Percentiles rank a stretch among this genome's conserved stretches.
Evolutionary conservation across 129 eudicot species (phyloP).

Genomic region (Flaveria trinervia): DNA sequence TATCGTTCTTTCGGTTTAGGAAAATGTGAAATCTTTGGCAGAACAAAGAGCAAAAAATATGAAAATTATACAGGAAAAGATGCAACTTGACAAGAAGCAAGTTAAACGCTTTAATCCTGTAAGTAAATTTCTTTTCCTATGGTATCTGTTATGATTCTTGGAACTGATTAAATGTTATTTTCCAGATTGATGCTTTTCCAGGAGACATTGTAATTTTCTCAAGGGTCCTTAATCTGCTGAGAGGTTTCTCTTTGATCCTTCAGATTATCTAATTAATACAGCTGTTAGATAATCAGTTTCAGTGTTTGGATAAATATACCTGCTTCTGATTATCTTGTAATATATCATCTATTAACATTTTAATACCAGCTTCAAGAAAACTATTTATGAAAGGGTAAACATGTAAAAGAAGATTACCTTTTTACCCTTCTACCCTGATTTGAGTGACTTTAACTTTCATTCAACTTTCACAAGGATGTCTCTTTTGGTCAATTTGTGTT

Average conservation of each 20-base stretch:
- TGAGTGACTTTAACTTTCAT: constrained; percentile 1
- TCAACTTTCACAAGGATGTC: neutral
- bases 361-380: neutral
- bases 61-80: constrained; percentile 74
- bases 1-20: constrained; percentile 42
- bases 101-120: constrained; percentile 90
- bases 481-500: neutral
- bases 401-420: neutral
- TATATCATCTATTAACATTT: neutral
- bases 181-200: constrained; percentile 98
- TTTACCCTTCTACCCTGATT: neutral
- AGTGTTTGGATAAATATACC: constrained; percentile 4
- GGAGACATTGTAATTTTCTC: constrained; percentile 93
- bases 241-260: constrained; percentile 55
- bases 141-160: neutral
- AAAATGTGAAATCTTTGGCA: constrained; percentile 64
- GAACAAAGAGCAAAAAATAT: constrained; percentile 73
- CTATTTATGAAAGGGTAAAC: neutral
- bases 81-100: constrained; percentile 85
- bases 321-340: neutral
- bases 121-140: constrained; percentile 29
- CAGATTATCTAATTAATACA: neutral
- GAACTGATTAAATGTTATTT: constrained; percentile 27
- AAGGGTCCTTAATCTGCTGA: constrained; percentile 88
- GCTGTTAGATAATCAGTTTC: neutral